Evolutionary conservation across 1,284 basidiomycete species (phyloP), one percentile per base, ranked within the genome.

Genomic region (Leccinum olivaceoglutinosum): DNA sequence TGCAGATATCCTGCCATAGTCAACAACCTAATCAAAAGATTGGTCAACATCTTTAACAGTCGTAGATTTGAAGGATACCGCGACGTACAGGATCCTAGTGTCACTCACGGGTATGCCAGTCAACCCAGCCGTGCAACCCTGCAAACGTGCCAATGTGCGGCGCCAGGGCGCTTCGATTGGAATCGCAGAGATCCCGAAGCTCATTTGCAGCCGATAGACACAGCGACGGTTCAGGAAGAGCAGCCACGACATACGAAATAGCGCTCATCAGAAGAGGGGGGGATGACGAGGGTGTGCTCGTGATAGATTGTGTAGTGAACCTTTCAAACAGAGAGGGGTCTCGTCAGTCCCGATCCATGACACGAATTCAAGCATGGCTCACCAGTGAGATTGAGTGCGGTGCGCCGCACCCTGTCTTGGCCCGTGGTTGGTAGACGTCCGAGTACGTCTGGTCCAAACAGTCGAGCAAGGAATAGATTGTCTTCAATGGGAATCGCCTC

Each of bases 121-220:
- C 61, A 95, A 76, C 41, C 87, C 85, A 2, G 88, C 29, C 87
- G 75, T 95, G 91, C 62, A 96, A 75, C 66, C 90, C 86, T 4
- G 88, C 90, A 74, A 96, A 96, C 0, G 92, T 90, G 3, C 80
- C 82, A 56, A 96, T 93, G 69, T 93, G 92, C 12, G 87, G 84
- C 0, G 92, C 91, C 6, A 96, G 80, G 25, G 87, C 89, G 16
- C 80, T 81, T 49, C 94, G 80, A 73, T 96, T 96, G 25, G 91
- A 86, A 74, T 96, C 93, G 70, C 94, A 96, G 5, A 96, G 75
- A 64, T 93, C 89, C 51, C 92, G 87, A 36, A 96, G 81, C 0
- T 92, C 86, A 62, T 88, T 88, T 1, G 93, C 93, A 2, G 93
- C 92, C 10, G 83, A 80, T 0, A 92, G 78, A 64, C 89, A 91